A percentile compares a stretch with the other conserved stretches of the same genome.
Conservation (phyloP, 108 stramenopile genomes). For the Pelagomonas calceolata region DNA sequence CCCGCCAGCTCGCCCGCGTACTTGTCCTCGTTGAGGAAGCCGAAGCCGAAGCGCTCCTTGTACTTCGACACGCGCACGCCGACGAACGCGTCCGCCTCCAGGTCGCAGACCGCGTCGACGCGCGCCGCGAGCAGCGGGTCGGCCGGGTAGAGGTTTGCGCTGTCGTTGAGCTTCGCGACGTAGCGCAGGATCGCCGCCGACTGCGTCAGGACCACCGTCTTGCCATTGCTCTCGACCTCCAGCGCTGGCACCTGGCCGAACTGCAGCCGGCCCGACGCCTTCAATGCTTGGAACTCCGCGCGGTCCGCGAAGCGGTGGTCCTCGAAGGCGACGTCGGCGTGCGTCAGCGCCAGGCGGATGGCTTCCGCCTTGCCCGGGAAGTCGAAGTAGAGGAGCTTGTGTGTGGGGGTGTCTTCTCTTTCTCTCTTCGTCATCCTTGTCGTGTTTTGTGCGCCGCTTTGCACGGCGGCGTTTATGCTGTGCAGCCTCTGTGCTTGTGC, state of each 20-base stretch:
- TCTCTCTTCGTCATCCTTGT: no score
- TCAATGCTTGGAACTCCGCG: not conserved
- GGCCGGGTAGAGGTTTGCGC: not conserved
- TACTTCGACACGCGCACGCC: not conserved
- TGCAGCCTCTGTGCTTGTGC: no score
- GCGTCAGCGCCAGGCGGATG: not conserved
- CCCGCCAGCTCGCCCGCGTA: not conserved
- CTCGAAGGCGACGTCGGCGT: not conserved
- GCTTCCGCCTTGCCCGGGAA: not conserved
- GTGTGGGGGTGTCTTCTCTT: no score
- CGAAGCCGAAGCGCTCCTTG: constrained; percentile 10
- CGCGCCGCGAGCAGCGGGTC: not conserved
- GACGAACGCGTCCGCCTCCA: not conserved
- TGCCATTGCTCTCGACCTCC: not conserved
- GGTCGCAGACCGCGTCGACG: constrained; percentile 2
- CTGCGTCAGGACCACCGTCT: not conserved
- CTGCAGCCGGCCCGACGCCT: constrained; percentile 10
- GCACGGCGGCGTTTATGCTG: no score
- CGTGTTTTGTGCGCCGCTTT: no score
- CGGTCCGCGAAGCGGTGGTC: constrained; percentile 6
- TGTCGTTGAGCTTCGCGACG: not conserved
- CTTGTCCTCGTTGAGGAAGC: not conserved
- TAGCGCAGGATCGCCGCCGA: not conserved
- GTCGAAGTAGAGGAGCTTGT: not conserved
- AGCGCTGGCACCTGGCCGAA: constrained; percentile 4